Evolutionary conservation across 176 grass and related monocot species (phyloP), one percentile per base, ranked within the genome.

Genomic region (Hordeum marinum): DNA sequence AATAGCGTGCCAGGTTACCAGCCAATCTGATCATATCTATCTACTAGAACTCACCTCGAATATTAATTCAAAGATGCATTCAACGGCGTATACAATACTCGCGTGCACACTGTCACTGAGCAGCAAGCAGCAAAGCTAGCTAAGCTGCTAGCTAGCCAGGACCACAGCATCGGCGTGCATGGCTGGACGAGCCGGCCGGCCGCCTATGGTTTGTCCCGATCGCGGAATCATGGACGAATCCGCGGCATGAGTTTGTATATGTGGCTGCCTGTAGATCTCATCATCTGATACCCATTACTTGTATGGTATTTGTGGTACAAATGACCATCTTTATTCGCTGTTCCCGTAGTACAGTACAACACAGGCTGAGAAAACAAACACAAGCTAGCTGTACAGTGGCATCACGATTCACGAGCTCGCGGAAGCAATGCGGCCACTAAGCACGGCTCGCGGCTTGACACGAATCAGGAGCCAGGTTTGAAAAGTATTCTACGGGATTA

Each of bases 161-260:
- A 90, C 80, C 89, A 90, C 89, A 34, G 46, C 84, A 46, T 73
- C 40, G 11, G 68, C 36, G n/a, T 71, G 68, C 36, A 80, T 75
- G 50, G n/a, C 73, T 83, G 37, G 46, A 36, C 5, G 42, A 46
- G 42, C 42, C 42, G 41, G 24, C 69, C 75, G 24, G n/a, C 78
- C 24, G n/a, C 78, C 24, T 76, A 84, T 87, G 4, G 80, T 32
- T 66, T 90, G 79, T 83, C 66, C 72, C 43, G 18, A 61, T 50
- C 70, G 79, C 25, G 63, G 82, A 77, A 82, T 71, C 48, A 54
- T 20, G 76, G 81, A 54, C 50, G 52, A 71, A 80, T 84, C 81
- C 77, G 40, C 59, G 6, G 13, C 61, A 6, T 15, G 79, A 83
- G 63, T 31, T 63, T 9, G 36, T 66, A 62, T 58, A 65, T 31